A percentile compares a stretch with the other conserved stretches of the same genome.
phyloP scores from a whole-genome alignment of 1,139 yeast genomes.

The Sugiyamaella japonica region DNA sequence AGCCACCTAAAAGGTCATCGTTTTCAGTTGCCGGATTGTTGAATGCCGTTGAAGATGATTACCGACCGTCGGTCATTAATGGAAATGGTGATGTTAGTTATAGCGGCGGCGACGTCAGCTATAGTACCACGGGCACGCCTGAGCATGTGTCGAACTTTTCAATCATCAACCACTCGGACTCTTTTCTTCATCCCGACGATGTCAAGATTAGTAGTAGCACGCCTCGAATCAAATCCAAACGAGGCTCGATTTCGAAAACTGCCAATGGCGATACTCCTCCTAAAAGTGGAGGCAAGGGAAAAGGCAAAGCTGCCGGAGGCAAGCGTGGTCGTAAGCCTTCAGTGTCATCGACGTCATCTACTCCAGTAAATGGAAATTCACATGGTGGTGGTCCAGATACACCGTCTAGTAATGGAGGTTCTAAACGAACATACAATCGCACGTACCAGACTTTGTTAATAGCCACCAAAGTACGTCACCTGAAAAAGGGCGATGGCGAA shows the following conservation, averaged over 20 bases:
- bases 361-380: no score
- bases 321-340: slow-evolving; percentile 1
- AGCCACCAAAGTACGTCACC: slow-evolving; percentile 56
- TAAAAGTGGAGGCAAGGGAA: slow-evolving; percentile 4
- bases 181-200: slow-evolving; percentile 9
- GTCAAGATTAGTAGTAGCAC: neutral
- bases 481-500: slow-evolving; percentile 89
- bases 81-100: no score
- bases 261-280: neutral
- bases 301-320: neutral
- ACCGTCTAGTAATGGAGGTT: neutral
- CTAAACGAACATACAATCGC: slow-evolving; percentile 23
- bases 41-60: slow-evolving; percentile 10
- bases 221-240: neutral
- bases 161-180: neutral
- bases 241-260: slow-evolving; percentile 1
- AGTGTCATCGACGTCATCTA: neutral
- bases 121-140: neutral
- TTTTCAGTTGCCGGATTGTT: slow-evolving; percentile 15
- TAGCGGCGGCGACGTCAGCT: neutral
- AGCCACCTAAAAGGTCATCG: slow-evolving; percentile 8
- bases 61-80: neutral
- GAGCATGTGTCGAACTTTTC: neutral
- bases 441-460: slow-evolving; percentile 36
- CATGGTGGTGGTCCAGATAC: neutral